These are phyloP conservation scores for Rhizopogon vulgaris DNA, from an alignment of 768 basidiomycete genomes.

Conservation along the genomic window DNA sequence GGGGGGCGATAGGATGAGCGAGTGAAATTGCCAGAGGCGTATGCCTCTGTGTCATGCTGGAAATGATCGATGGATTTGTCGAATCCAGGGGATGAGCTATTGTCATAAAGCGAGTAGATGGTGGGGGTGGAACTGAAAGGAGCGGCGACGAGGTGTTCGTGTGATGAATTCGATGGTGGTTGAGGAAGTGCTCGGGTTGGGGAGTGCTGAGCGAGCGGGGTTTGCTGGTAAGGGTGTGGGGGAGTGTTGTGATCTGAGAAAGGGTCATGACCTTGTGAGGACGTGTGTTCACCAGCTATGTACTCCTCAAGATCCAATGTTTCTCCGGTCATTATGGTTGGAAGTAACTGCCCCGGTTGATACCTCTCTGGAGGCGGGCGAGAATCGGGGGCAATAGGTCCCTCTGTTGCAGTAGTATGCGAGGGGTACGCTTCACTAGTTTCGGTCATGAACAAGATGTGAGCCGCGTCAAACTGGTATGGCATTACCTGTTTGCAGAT, in stretches of 20 bases:
- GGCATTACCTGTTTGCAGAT: constrained; percentile 1
- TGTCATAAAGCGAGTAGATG: constrained; percentile 4
- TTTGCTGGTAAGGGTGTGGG: constrained; percentile 18
- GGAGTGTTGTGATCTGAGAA: constrained; percentile 24
- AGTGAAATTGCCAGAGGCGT: constrained; percentile 54
- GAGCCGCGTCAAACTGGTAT: not conserved
- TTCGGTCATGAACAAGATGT: constrained; percentile 2
- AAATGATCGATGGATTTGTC: constrained; percentile 47
- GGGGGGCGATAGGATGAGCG: constrained; percentile 43
- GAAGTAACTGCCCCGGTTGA: constrained; percentile 55
- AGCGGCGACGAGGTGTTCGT: constrained; percentile 14
- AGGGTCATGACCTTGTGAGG: constrained; percentile 25
- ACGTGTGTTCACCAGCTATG: constrained; percentile 3
- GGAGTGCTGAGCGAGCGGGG: constrained; percentile 34
- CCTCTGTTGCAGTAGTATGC: not conserved
- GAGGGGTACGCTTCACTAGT: not conserved
- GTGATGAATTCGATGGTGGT: constrained; percentile 10
- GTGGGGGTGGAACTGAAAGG: constrained; percentile 18
- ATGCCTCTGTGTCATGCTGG: constrained; percentile 60
- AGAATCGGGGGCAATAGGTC: constrained; percentile 2
- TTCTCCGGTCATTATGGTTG: constrained; percentile 60
- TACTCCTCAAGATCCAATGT: constrained; percentile 47
- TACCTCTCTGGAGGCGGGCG: constrained; percentile 33
- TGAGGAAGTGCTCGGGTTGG: constrained; percentile 25
- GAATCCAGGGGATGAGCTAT: constrained; percentile 27